Percentiles rank a stretch among this genome's conserved stretches.
Conservation (phyloP, 2,329 filamentous ascomycete genomes). For the Fusarium xyrophilum region DNA sequence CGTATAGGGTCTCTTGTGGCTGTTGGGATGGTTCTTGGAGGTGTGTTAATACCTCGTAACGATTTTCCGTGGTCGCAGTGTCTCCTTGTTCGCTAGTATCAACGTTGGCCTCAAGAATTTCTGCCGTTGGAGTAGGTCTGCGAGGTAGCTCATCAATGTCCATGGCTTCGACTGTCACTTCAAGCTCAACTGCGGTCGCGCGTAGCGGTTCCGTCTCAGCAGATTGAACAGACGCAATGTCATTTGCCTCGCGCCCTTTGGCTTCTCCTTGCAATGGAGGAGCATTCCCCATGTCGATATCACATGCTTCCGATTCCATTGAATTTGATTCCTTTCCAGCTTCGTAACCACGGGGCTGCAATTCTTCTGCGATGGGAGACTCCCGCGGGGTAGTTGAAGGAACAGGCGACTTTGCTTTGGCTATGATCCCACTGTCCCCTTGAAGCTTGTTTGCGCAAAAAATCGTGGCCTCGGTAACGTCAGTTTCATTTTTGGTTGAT, state of each 20-base stretch:
- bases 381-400: not conserved
- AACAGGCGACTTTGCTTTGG: constrained; percentile 4
- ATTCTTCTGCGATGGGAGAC: not conserved
- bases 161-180: constrained; percentile 30
- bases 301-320: constrained; percentile 1
- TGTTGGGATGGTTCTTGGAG: constrained; percentile 7
- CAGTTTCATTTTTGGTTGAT: constrained; percentile 11
- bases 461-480: not conserved
- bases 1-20: constrained; percentile 10
- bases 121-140: not conserved
- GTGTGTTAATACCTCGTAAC: not conserved
- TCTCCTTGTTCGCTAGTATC: constrained; percentile 11
- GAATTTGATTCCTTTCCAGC: not conserved
- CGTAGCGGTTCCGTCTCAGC: not conserved
- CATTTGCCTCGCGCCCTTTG: not conserved
- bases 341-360: not conserved
- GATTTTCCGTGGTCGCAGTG: constrained; percentile 5
- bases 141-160: constrained; percentile 29
- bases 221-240: not conserved
- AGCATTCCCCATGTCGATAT: constrained; percentile 9
- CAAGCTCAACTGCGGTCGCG: not conserved
- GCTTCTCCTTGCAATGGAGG: not conserved
- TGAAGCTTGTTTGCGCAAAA: not conserved
- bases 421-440: not conserved
- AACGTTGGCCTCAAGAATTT: constrained; percentile 17